Evolutionary conservation across 441 rosid genomes (phyloP).

Genomic region (Brassica hybrid): DNA sequence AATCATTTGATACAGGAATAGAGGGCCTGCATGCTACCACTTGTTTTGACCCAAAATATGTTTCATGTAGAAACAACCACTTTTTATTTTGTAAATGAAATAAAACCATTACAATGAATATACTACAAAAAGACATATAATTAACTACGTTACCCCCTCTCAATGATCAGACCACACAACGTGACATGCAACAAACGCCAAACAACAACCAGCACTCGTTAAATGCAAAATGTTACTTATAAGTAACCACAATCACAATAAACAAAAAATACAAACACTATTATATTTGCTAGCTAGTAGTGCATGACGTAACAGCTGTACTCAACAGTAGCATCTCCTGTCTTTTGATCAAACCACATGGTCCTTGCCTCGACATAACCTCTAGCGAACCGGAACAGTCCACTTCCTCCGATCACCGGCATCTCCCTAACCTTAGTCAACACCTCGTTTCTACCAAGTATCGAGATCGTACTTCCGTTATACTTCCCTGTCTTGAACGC

Average conservation of each 20-base stretch:
- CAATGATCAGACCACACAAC: conserved; percentile 1
- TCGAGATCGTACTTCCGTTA: conserved; percentile 66
- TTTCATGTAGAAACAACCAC: conserved; percentile 2
- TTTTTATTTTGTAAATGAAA: conserved; percentile 7
- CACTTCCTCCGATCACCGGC: conserved; percentile 71
- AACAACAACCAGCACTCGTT: neutral
- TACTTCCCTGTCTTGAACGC: conserved; percentile 61
- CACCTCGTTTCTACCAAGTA: conserved; percentile 59
- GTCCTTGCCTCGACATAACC: conserved; percentile 70
- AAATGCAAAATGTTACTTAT: neutral
- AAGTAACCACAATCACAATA: too few relatives aligned
- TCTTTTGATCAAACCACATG: conserved; percentile 31
- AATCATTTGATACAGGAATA: neutral
- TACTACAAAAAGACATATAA: neutral
- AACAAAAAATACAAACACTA: conserved; percentile 1
- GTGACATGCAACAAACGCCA: neutral
- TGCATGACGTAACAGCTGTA: conserved; percentile 62
- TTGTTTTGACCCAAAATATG: conserved; percentile 22
- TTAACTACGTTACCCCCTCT: neutral
- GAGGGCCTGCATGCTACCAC: neutral
- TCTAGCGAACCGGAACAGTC: too few relatives aligned
- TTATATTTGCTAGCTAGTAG: neutral
- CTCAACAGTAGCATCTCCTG: conserved; percentile 69
- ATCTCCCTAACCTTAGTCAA: conserved; percentile 55
- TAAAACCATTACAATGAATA: conserved; percentile 4